Percentiles rank a stretch among this genome's conserved stretches.
phyloP scores from a whole-genome alignment of 169 alveolate species.

The Babesia ovata region DNA sequence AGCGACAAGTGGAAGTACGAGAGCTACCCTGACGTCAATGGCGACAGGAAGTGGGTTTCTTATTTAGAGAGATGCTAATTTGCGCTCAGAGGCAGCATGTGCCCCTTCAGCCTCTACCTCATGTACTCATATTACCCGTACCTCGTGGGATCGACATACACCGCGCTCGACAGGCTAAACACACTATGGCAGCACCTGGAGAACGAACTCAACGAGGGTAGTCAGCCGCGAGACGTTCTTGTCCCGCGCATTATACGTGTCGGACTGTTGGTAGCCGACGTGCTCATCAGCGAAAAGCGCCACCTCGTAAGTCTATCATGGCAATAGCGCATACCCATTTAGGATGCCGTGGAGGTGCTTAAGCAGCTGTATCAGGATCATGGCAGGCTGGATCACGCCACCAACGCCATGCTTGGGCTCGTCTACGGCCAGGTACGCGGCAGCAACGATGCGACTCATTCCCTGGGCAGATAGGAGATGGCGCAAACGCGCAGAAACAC shows the following conservation, averaged over 20 bases:
- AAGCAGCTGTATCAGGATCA: conserved; percentile 4
- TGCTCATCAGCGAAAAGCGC: conserved; percentile 27
- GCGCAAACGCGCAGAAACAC: conserved; percentile 28
- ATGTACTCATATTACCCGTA: conserved; percentile 59
- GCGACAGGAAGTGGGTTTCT: conserved; percentile 14
- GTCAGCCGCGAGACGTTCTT: not conserved
- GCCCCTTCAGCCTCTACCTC: conserved; percentile 52
- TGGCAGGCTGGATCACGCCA: conserved; percentile 12
- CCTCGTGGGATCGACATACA: conserved; percentile 45
- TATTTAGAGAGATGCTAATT: not conserved
- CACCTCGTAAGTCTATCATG: conserved; percentile 5
- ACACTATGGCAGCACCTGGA: conserved; percentile 18
- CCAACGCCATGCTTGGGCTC: conserved; percentile 30
- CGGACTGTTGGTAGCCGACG: conserved; percentile 33
- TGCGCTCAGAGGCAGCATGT: conserved; percentile 35
- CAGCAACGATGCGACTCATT: not conserved
- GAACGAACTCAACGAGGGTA: conserved; percentile 1
- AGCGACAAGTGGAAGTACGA: conserved; percentile 45
- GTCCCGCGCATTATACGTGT: conserved; percentile 35
- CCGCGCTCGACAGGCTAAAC: conserved; percentile 33
- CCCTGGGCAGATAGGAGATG: conserved; percentile 36
- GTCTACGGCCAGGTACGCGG: conserved; percentile 43
- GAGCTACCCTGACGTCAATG: conserved; percentile 40
- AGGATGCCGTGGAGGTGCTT: conserved; percentile 48
- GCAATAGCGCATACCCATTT: not conserved